Base-by-base conservation (phyloP, 208 protist species). In the Strigomonas galati region DNA sequence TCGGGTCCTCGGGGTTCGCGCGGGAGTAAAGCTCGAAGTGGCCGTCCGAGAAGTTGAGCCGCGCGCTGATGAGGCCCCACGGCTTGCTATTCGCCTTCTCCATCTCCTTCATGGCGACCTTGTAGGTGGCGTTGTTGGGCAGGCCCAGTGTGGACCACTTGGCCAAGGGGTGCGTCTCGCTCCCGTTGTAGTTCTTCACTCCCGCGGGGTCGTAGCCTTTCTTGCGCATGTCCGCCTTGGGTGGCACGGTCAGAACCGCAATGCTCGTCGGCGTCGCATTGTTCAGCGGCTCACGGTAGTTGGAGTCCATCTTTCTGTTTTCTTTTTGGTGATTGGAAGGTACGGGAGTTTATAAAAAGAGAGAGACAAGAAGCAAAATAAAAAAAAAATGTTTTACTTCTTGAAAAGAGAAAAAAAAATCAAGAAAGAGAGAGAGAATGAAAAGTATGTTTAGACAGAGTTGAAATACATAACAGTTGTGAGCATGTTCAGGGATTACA, bases 31-130 rank as follows among this genome's bases (percentile, higher is more conserved):
- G 76, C 52, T 92, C 85, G 57, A 82, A 71, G 37, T 67, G 67
- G 56, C 89, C 89, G 59, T 87, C 79, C 17, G 72, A 84, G 72
- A 95, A 95, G 72, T 87, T 69, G 37, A 95, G 76, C 65, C 86
- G 83, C 23, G 76, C 76, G 71, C 87, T 90, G 23, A 92, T n/a
- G 1, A 86, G 65, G 9, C 89, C 85, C 85, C 85, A 92, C 48
- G 77, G 74, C 67, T 84, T 84, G 28, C 60, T 54, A 70, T 95
- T 95, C 23, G 74, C 80, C 63, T 87, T 69, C 63, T 92, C 71
- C 57, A 95, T 62, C 30, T 68, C 75, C 12, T 71, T 60, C 0
- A 95, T 62, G 40, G 89, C 89, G 46, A 87, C 75, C 67, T 88
- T 87, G 81, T 92, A 88, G 1, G 76, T 90, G 51, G 74, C 74